A percentile compares a stretch with the other conserved stretches of the same genome.
These are phyloP conservation scores for Moniliella sp. DNA, from an alignment of 1,284 basidiomycete species.

Conservation along the genomic window DNA sequence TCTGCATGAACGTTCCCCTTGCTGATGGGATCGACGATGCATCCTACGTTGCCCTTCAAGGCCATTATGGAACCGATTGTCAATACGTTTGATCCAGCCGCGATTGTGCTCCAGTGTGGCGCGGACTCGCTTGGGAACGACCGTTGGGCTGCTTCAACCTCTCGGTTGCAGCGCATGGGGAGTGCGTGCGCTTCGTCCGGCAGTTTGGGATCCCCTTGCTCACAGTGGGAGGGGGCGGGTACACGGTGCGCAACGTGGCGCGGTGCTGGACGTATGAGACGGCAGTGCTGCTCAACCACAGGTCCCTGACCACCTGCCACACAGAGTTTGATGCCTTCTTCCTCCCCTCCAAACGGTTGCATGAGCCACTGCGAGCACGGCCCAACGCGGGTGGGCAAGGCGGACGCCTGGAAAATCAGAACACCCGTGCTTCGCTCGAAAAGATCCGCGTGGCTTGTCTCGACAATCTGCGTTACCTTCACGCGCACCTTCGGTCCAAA, in stretches of 20 bases:
- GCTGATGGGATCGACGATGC: conserved; percentile 93
- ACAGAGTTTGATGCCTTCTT: conserved; percentile 88
- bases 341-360: conserved; percentile 69
- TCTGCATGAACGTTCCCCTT: conserved; percentile 79
- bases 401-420: conserved; percentile 66
- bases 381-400: too few relatives aligned
- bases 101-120: conserved; percentile 89
- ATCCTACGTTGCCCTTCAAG: conserved; percentile 83
- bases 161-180: conserved; percentile 93
- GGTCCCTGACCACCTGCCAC: too few relatives aligned
- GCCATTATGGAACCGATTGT: conserved; percentile 84
- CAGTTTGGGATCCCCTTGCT: conserved; percentile 72
- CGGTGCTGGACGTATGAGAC: conserved; percentile 99
- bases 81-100: conserved; percentile 61
- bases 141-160: conserved; percentile 88
- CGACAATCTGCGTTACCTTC: conserved; percentile 76
- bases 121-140: conserved; percentile 89
- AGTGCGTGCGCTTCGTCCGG: conserved; percentile 87
- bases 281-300: conserved; percentile 50
- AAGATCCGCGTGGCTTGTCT: conserved; percentile 62
- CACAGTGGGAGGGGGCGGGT: conserved; percentile 80
- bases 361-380: conserved; percentile 74
- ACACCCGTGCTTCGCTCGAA: conserved; percentile 50
- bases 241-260: conserved; percentile 71
- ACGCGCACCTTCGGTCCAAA: conserved; percentile 79